Evolutionary conservation across 768 basidiomycete genomes (phyloP).

Genomic region (Lentinus brumalis): DNA sequence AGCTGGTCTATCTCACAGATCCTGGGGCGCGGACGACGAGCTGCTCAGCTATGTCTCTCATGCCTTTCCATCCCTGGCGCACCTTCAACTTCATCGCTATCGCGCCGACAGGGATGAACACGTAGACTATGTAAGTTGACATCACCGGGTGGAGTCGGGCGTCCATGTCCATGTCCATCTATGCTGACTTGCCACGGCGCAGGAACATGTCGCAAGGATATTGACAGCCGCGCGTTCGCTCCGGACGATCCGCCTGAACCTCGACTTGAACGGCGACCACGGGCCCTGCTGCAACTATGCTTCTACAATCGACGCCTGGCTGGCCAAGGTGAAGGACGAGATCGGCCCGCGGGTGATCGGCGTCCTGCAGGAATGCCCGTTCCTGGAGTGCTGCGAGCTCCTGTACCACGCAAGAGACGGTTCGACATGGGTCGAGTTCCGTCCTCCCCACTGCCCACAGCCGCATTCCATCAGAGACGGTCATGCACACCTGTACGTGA

Average conservation of each 20-base stretch:
- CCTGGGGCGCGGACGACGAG: background rate
- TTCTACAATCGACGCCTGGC: too few relatives aligned
- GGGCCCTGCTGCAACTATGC: background rate
- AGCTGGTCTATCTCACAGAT: conserved; percentile 1
- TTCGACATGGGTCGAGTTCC: too few relatives aligned
- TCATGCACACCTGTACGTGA: too few relatives aligned
- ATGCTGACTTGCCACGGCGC: background rate
- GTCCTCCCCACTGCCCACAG: too few relatives aligned
- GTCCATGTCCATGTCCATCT: background rate
- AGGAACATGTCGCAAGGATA: background rate
- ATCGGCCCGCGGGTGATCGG: too few relatives aligned
- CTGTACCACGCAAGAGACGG: too few relatives aligned
- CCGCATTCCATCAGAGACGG: too few relatives aligned
- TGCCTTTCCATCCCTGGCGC: background rate
- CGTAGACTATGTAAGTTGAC: background rate
- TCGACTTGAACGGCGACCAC: background rate
- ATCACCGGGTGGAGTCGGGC: background rate
- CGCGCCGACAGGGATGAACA: background rate
- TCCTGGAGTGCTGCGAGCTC: too few relatives aligned
- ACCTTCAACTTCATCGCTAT: conserved; percentile 1
- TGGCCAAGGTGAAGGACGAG: too few relatives aligned
- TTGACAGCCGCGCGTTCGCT: background rate
- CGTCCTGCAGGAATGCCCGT: too few relatives aligned
- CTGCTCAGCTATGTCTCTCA: background rate
- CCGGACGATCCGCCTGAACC: background rate